Evolutionary conservation across 2,329 filamentous ascomycete species (phyloP), one percentile per base, ranked within the genome.

Genomic region (Ophiobolus disseminans): DNA sequence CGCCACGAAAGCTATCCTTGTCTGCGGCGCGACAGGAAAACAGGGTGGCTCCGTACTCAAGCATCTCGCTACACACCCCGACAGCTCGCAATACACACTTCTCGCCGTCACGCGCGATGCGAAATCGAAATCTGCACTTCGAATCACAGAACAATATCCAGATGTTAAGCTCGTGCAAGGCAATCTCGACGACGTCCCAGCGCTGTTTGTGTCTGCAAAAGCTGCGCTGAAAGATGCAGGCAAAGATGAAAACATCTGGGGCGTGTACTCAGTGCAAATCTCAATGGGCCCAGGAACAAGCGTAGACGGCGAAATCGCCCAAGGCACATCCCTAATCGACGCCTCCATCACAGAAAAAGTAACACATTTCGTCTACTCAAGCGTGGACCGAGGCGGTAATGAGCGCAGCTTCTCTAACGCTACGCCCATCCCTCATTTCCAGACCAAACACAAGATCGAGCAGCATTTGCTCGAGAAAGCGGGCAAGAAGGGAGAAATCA

Each of bases 231-330:
- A 72, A 25, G 63, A 69, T n/a, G 67, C 71, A 6, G 53, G 53
- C 17, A 56, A 64, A 19, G 64, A 68, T 1, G 52, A 63, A 10
- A 52, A 70, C 43, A 76, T 86, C 47, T 84, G 80, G 78, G 83
- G 83, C 3, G 83, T 87, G 5, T 88, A 82, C 69, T 83, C 80
- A 17, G 83, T 88, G 0, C 83, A 86, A 69, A 75, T 83, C 35
- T 74, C 74, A 31, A 61, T 73, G 50, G 76, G 75, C 36, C 70
- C 71, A 34, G 75, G 70, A 43, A 46, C 41, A 53, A 80, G 73
- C 7, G 66, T 73, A 32, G 73, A 74, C 28, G 63, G 65, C 54
- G 80, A 83, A 68, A 76, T 82, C 52, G 50, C 57, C 1, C 84
- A 88, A 66, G 86, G 85, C 43, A 84, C 79, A 31, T 76, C 71